Base-by-base conservation (phyloP, 2,329 filamentous ascomycete genomes). In the Stachybotrys elegans region DNA sequence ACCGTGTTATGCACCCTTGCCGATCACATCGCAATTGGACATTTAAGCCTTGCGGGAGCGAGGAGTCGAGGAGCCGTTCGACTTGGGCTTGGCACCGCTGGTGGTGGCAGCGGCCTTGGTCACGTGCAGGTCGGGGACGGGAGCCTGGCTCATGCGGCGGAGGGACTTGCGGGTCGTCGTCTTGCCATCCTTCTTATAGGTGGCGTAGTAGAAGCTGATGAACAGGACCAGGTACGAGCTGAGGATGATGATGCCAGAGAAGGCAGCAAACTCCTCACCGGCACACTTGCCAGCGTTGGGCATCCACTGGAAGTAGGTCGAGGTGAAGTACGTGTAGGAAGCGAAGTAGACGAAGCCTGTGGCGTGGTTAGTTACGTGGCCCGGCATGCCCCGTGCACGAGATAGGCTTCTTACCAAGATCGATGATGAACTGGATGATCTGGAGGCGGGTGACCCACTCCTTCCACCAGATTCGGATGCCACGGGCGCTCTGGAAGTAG, bases 381-480 rank as follows among this genome's bases (percentile, higher is more conserved):
- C 22, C 16, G 9, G 13, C n/a, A n/a, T n/a, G n/a, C 17, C 22
- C 21, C 22, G 13, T 16, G 12, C 20, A 23, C 19, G 17, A 16
- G 8, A 27, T 27, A 6, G 13, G 29, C 25, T 8, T 69, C 84
- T 62, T 81, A 91, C 88, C 90, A 50, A 97, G 85, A 70, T 96
- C 92, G 67, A 97, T 92, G 66, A 97, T 80, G 73, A 97, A 97
- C 68, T 97, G 92, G 59, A 88, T 82, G 69, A 97, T 97, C 72
- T 97, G 92, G 62, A 96, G 86, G 63, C 91, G 88, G 57, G 92
- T 97, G 65, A 97, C 94, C 86, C 92, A 97, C 73, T 96, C 89
- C 86, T 97, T 97, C 92, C 92, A 97, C 91, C 91, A 96, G 71
- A 96, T 93, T 61, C 84, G 85, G 68, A 97, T 82, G 56, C 93